Percentiles rank a stretch among this genome's conserved stretches.
phyloP scores from a whole-genome alignment of 257 asterid genomes.

The Scutellaria minor region DNA sequence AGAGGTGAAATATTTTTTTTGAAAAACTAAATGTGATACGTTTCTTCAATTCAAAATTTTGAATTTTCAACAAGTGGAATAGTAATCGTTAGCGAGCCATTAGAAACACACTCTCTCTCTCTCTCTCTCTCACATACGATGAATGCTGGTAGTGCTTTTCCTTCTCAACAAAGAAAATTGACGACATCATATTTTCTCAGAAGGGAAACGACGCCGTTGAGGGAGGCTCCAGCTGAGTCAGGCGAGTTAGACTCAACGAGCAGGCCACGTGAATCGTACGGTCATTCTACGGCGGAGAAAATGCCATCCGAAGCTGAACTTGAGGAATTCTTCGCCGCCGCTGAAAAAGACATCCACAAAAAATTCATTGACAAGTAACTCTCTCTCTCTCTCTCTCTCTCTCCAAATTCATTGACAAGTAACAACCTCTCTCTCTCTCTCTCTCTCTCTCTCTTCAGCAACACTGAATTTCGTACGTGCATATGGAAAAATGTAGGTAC shows the following conservation, averaged over 20 bases:
- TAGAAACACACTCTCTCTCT: not conserved
- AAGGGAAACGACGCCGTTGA: conserved; percentile 43
- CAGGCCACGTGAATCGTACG: conserved; percentile 35
- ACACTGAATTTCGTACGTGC: not conserved
- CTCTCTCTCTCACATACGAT: conserved; percentile 25
- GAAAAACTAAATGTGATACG: conserved; percentile 18
- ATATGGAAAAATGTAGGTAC: conserved; percentile 51
- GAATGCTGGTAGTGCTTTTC: conserved; percentile 24
- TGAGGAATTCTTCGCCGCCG: conserved; percentile 68
- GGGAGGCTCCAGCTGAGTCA: conserved; percentile 43
- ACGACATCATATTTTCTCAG: conserved; percentile 40
- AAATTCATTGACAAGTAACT: conserved; percentile 58
- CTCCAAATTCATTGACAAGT: conserved; percentile 56
- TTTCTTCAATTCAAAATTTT: conserved; percentile 47
- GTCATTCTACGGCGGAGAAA: conserved; percentile 34
- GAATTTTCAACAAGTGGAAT: conserved; percentile 35
- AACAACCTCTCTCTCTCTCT: conserved; percentile 19
- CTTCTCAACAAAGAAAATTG: conserved; percentile 25
- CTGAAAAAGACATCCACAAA: conserved; percentile 55
- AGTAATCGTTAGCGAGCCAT: conserved; percentile 28
- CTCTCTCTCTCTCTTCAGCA: not conserved
- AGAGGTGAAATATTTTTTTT: conserved; percentile 39
- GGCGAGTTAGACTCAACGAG: conserved; percentile 52
- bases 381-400: conserved; percentile 17
- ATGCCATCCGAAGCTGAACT: conserved; percentile 68